Base-by-base conservation (phyloP, 2,329 filamentous ascomycete species). In the Sporothrix pallida region DNA sequence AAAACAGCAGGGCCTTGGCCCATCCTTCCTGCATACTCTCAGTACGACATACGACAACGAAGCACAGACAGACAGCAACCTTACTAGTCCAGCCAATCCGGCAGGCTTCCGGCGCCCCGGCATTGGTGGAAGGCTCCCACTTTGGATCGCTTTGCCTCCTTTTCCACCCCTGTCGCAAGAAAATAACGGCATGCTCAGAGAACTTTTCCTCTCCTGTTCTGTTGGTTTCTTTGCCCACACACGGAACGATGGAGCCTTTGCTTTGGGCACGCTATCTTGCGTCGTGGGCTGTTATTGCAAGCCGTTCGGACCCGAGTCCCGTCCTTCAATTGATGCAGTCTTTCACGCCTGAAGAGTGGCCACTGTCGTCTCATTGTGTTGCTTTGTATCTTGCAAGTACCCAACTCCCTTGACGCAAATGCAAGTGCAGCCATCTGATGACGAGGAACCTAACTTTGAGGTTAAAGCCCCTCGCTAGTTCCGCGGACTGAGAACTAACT, bases 21-120 rank as follows among this genome's bases (percentile, higher is more conserved):
- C n/a, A 50, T 50, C 63, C 63, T 67, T 69, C 15, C 46, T 69
- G 65, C 65, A 69, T 52, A 20, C 31, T 37, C 31, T 37, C 31
- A 37, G 31, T 37, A 5, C 46, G 65, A 69, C 65, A 69, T 69
- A 52, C 65, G 65, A 69, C 46, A 69, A 67, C 23, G 46, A 26
- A 37, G 46, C 65, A 54, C 44, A n/a, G 46, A 50, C 44, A 42
- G 15, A 50, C 37, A 37, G 15, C 46, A 46, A 68, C 2, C 7
- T n/a, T 2, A 31, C 46, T 68, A 26, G 23, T 48, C 10, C 23
- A 69, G 46, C 23, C 46, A 67, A 31, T 31, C 63, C 63, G 65
- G 65, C 65, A n/a, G 46, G 8, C 46, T 69, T 69, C 65, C 65
- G 65, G 23, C 46, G 46, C 23, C 20, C 46, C 65, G 65, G 46